Conservation (phyloP, 371 early-diverging fungal genomes). For the Mucor irregularis region DNA sequence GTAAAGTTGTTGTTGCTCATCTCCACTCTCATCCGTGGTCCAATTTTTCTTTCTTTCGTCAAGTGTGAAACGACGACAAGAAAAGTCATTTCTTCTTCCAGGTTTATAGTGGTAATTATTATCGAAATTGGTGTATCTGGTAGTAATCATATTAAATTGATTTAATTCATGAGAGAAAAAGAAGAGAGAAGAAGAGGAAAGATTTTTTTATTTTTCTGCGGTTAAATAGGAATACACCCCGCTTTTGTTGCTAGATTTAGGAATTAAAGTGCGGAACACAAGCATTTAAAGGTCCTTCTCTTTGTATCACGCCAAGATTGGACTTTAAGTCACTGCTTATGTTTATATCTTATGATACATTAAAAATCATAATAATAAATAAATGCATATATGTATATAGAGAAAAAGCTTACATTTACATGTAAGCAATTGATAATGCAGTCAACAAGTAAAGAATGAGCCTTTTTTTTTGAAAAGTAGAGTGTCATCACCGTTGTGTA, state of each 20-base stretch:
- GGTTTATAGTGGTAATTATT: not conserved
- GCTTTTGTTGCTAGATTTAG: too few species aligned
- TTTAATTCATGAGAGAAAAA: not conserved
- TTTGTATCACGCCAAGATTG: conserved; percentile 12
- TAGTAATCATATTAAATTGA: conserved; percentile 13
- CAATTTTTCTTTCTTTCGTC: conserved; percentile 16
- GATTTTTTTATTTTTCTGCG: not conserved
- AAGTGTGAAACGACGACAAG: conserved; percentile 15
- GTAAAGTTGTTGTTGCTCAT: conserved; percentile 10
- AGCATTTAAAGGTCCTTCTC: not conserved
- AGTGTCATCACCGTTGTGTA: not conserved
- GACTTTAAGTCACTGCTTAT: too few species aligned
- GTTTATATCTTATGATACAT: too few species aligned
- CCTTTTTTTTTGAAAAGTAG: too few species aligned
- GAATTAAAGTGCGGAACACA: too few species aligned
- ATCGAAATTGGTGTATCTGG: conserved; percentile 5
- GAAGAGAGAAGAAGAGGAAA: not conserved
- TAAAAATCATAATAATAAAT: conserved; percentile 2
- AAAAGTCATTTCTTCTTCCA: conserved; percentile 1
- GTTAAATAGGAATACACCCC: not conserved
- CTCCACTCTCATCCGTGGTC: conserved; percentile 25
- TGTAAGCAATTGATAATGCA: too few species aligned
- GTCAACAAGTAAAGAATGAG: too few species aligned
- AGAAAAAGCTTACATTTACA: too few species aligned
- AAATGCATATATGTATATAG: not conserved